Conservation (phyloP, 1,139 yeast genomes). For the Pichia sp. region DNA sequence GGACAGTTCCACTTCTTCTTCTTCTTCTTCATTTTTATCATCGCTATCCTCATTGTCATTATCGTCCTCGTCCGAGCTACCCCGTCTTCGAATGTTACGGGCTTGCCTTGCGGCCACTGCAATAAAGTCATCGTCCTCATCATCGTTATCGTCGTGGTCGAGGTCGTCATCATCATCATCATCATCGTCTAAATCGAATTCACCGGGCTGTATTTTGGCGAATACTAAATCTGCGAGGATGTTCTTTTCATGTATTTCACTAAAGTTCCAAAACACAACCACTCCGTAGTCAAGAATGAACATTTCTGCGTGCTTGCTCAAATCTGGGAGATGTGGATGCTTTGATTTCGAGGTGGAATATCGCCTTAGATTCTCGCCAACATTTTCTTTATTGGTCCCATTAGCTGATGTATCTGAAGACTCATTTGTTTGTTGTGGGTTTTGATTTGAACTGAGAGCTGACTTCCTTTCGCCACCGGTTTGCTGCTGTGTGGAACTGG, state of each 20-base stretch:
- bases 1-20: constrained; percentile 28
- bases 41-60: neutral
- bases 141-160: constrained; percentile 14
- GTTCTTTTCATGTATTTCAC: constrained; percentile 88
- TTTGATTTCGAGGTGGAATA: constrained; percentile 16
- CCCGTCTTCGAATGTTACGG: constrained; percentile 4
- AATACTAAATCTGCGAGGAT: constrained; percentile 88
- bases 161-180: constrained; percentile 31
- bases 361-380: constrained; percentile 6
- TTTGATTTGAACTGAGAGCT: neutral
- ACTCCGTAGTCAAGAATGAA: constrained; percentile 93
- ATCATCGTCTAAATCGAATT: constrained; percentile 30
- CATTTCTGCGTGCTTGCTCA: constrained; percentile 81
- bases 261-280: constrained; percentile 94
- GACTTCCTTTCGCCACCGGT: neutral
- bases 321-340: constrained; percentile 37
- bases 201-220: constrained; percentile 46
- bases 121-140: constrained; percentile 25
- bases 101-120: constrained; percentile 16
- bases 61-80: constrained; percentile 25
- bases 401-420: neutral
- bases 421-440: neutral
- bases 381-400: neutral
- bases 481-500: neutral
- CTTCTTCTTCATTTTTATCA: constrained; percentile 18